A percentile compares a stretch with the other conserved stretches of the same genome.
These are phyloP conservation scores for Citrus trifoliata DNA, from an alignment of 345 rosid genomes.

Conservation along the genomic window DNA sequence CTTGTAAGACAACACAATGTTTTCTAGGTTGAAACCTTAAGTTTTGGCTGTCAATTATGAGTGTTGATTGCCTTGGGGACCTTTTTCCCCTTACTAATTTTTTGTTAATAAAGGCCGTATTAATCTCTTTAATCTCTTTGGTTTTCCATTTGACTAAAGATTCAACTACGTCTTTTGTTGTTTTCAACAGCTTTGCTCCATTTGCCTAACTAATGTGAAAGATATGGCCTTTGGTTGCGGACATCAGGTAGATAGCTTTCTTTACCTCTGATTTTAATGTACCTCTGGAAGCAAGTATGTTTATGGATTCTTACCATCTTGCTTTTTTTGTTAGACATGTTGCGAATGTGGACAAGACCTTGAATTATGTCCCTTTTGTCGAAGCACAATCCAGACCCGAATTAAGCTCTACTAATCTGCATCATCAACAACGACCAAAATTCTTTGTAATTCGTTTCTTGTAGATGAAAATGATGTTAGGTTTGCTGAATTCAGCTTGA, in stretches of 20 bases:
- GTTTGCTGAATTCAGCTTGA: conserved; percentile 20
- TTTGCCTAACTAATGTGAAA: conserved; percentile 67
- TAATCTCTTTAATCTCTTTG: neutral
- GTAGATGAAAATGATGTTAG: conserved; percentile 1
- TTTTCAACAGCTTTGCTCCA: conserved; percentile 67
- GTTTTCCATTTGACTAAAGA: too few species aligned
- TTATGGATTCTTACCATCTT: neutral
- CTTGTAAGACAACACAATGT: neutral
- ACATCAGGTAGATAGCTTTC: conserved; percentile 65
- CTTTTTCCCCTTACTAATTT: neutral
- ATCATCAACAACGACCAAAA: neutral
- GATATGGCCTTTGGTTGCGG: conserved; percentile 99
- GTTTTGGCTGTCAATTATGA: neutral
- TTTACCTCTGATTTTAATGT: neutral
- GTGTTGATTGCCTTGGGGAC: neutral
- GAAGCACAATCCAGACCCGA: conserved; percentile 67
- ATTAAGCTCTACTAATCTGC: conserved; percentile 69
- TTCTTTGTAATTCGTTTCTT: conserved; percentile 22
- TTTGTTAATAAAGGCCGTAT: neutral
- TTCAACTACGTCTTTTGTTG: neutral
- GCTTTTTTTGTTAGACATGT: conserved; percentile 55
- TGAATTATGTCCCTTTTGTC: conserved; percentile 73
- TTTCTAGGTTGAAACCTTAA: neutral
- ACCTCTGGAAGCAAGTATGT: neutral
- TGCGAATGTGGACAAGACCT: conserved; percentile 81